Base-by-base conservation (phyloP, 2,329 filamentous ascomycete genomes). In the Uncinocarpus reesii region DNA sequence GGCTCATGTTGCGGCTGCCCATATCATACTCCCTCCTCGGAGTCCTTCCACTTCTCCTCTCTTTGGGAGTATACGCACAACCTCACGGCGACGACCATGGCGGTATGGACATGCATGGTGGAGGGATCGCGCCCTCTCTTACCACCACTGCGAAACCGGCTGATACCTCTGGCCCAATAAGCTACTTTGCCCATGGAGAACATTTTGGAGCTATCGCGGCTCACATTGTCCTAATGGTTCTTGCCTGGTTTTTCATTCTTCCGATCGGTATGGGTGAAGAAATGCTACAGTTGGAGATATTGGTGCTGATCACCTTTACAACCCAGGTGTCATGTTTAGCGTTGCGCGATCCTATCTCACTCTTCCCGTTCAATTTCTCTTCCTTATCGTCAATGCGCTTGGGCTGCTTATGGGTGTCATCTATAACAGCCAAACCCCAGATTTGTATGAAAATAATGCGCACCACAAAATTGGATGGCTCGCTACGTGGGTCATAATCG, bases 401-500 rank as follows among this genome's bases (percentile, higher is more conserved):
- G 85, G 82, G 15, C 56, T 89, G 20, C 59, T 86, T 11, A 62
- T 84, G 21, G 80, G 78, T 6, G 74, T 78, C 42, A 69, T 86
- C 28, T 95, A 95, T 71, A 87, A 92, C 62, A 74, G 77, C 50
- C 80, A 77, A 54, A 94, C 87, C 0, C 87, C 88, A 1, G 86
- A 95, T 60, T 70, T 95, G 18, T 95, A 95, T 62, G 80, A 81
- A 26, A 82, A 84, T 61, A 94, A 94, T 61, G 78, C 83, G n/a
- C 89, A 95, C 64, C 81, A 88, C 69, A 88, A 85, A 64, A 75
- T 90, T 36, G 88, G 88, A 47, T 96, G 90, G 90, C 73, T 86
- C 35, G 75, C 83, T 24, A 90, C 84, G 2, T 84, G 79, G 72
- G 71, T 89, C 3, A 73, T 84, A 8, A 74, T 73, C 45, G 79